phyloP scores from a whole-genome alignment of 1,139 yeast genomes.

The Lodderomyces margitis region DNA sequence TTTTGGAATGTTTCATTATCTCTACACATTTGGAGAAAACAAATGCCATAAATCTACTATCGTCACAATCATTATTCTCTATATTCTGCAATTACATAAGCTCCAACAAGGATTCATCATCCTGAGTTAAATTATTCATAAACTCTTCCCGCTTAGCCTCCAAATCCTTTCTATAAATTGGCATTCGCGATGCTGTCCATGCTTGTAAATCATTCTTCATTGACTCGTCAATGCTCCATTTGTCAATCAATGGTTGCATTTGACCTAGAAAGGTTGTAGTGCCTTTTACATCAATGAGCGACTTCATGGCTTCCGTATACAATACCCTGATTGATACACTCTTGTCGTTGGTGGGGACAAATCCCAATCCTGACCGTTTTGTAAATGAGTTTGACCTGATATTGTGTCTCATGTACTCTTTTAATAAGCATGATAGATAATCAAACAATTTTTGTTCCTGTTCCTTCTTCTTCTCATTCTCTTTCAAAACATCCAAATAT shows the following conservation, averaged over 20 bases:
- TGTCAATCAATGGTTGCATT: conserved; percentile 30
- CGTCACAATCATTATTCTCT: background rate
- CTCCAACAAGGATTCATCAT: conserved; percentile 35
- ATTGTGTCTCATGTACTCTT: conserved; percentile 21
- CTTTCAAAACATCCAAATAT: conserved; percentile 23
- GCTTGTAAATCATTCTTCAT: conserved; percentile 25
- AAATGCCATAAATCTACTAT: background rate
- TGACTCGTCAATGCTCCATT: conserved; percentile 36
- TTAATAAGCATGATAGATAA: conserved; percentile 22
- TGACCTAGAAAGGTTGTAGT: conserved; percentile 28
- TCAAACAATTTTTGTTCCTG: conserved; percentile 24
- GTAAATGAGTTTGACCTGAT: conserved; percentile 10
- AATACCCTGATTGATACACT: conserved; percentile 22
- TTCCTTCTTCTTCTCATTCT: too few relatives aligned
- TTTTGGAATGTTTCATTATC: too few relatives aligned
- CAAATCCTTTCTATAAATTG: conserved; percentile 23
- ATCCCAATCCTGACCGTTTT: conserved; percentile 13
- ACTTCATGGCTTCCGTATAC: conserved; percentile 27
- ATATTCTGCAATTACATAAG: conserved; percentile 21
- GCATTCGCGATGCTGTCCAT: conserved; percentile 26
- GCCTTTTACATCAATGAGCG: conserved; percentile 31
- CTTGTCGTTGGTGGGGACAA: conserved; percentile 17
- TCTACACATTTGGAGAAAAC: background rate
- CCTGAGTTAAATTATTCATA: conserved; percentile 29
- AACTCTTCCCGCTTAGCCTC: conserved; percentile 29